Evolutionary conservation across 1,139 yeast genomes (phyloP), one percentile per base, ranked within the genome.

Genomic region (Taphrina wiesneri): DNA sequence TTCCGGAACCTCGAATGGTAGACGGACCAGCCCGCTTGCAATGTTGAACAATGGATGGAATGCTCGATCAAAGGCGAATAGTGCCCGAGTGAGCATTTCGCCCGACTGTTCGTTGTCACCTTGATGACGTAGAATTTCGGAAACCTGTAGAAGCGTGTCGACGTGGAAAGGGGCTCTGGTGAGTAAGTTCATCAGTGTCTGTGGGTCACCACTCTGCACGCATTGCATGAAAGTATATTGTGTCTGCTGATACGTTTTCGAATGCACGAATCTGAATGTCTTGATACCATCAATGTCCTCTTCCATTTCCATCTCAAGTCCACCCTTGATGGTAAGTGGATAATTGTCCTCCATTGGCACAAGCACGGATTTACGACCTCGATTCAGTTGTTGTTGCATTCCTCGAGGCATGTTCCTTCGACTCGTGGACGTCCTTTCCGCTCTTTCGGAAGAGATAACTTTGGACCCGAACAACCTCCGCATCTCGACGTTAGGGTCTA

Each of bases 401-500:
- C 1, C 84, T 81, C 34, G 87, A 84, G 0, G 80, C 75, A 21
- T 56, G 61, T 30, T 49, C 41, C 11, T 82, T 77, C 0, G 82
- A 11, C 32, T 61, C 32, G 49, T 51, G 23, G 63, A 39, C 25
- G 36, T 82, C 73, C 0, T 86, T 79, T 0, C 86, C 78, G 3
- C 86, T 79, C 6, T 88, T 70, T 87, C 89, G 0, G 90, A 92
- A 74, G 86, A 88, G 15, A 82, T 75, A 0, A 93, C 86, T 13
- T 88, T 76, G 70, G 86, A 85, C 5, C 95, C 96, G 77, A 90
- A 90, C 57, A 90, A 77, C 68, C 82, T 80, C 65, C 84, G 83
- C 74, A 88, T 86, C 73, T 90, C 97, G 56, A 84, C 83, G 72
- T 90, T 96, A 1, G 96, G 89, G 73, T 90, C 96, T 56, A 90